Conservation (phyloP, 2,329 filamentous ascomycete species). For the Ophiostoma tasmaniense region DNA sequence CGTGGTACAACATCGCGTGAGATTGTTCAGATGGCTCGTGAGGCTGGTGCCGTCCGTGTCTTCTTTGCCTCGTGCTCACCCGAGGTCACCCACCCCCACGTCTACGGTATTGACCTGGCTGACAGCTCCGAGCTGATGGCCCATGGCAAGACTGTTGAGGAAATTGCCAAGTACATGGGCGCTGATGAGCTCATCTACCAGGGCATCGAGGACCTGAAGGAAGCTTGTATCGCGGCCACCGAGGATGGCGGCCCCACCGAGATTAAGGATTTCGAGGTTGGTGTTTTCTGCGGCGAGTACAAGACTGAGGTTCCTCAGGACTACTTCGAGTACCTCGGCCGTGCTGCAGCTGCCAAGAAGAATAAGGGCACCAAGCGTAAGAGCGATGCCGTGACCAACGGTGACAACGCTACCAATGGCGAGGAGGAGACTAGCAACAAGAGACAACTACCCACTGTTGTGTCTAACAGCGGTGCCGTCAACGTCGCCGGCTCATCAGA, state of each 20-base stretch:
- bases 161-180: slow-evolving; percentile 37
- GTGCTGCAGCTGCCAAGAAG: slow-evolving; percentile 52
- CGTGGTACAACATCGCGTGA: slow-evolving; percentile 60
- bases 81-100: slow-evolving; percentile 75
- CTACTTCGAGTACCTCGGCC: slow-evolving; percentile 76
- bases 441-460: slow-evolving; percentile 7
- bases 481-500: neutral
- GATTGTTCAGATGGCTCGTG: slow-evolving; percentile 25
- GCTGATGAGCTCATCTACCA: slow-evolving; percentile 49
- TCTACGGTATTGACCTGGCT: slow-evolving; percentile 46
- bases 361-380: slow-evolving; percentile 28
- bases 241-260: slow-evolving; percentile 36
- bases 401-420: neutral
- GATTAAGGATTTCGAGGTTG: slow-evolving; percentile 64
- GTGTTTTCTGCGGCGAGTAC: slow-evolving; percentile 86
- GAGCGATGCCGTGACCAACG: neutral
- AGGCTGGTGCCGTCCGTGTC: slow-evolving; percentile 35
- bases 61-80: slow-evolving; percentile 78
- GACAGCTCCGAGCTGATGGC: slow-evolving; percentile 24
- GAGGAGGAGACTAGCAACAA: slow-evolving; percentile 1
- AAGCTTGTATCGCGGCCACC: slow-evolving; percentile 65
- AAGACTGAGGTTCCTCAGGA: slow-evolving; percentile 67
- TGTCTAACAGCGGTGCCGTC: slow-evolving; percentile 6
- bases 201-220: slow-evolving; percentile 65
- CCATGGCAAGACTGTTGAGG: slow-evolving; percentile 29